A percentile compares a stretch with the other conserved stretches of the same genome.
Evolutionary conservation across 495 filamentous ascomycete species (phyloP).

Genomic region (Pyronema omphalodes): DNA sequence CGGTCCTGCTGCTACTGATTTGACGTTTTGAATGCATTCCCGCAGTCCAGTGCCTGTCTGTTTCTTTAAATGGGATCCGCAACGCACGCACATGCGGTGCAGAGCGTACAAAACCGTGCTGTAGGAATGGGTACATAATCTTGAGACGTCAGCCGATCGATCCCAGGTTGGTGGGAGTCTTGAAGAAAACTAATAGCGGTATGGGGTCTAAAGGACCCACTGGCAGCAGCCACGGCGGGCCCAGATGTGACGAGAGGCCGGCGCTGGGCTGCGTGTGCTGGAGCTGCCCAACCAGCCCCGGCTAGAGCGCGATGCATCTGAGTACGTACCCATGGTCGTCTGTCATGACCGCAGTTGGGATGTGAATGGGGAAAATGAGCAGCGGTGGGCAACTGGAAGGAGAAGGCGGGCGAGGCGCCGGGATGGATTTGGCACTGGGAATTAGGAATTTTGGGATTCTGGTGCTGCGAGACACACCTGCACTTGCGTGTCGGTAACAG

Average conservation of each 20-base stretch:
- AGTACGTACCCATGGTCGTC: neutral
- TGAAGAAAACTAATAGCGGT: neutral
- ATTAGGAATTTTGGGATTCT: neutral
- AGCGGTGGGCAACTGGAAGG: neutral
- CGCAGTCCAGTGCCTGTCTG: no score
- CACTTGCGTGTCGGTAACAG: neutral
- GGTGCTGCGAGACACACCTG: neutral
- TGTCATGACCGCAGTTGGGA: neutral
- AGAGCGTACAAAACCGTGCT: neutral
- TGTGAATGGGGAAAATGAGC: neutral
- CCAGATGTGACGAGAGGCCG: conserved; percentile 1
- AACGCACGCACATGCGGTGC: no score
- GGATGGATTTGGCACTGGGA: neutral
- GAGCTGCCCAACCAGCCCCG: no score
- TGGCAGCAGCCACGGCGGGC: neutral
- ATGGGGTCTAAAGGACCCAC: neutral
- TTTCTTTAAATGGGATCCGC: no score
- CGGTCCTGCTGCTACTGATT: no score
- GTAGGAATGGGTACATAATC: conserved; percentile 1
- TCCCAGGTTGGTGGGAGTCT: neutral
- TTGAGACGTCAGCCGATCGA: conserved; percentile 1
- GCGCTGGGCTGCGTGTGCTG: no score
- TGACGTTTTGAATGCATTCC: no score
- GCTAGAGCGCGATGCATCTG: neutral
- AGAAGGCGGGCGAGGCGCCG: neutral